Percentiles rank a stretch among this genome's conserved stretches.
Conservation (phyloP, 2,329 filamentous ascomycete genomes). For the Davidsoniella eucalypti region DNA sequence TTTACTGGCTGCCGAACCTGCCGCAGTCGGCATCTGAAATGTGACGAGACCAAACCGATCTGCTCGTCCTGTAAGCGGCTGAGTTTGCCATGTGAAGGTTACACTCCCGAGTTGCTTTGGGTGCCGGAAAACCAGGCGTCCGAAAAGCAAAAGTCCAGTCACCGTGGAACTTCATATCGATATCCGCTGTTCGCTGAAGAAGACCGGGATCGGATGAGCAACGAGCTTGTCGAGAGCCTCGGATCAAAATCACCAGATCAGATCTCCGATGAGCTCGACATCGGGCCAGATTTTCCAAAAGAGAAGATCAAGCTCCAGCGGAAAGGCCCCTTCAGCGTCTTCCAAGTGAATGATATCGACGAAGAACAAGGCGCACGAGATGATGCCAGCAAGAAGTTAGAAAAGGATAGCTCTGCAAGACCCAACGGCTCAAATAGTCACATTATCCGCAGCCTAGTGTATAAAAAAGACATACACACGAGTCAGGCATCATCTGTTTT, state of each 20-base stretch:
- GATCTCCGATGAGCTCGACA: constrained; percentile 17
- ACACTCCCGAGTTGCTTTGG: constrained; percentile 22
- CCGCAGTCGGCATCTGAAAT: constrained; percentile 26
- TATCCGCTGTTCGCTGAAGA: constrained; percentile 27
- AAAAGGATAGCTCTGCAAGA: too few relatives aligned
- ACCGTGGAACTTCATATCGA: constrained; percentile 19
- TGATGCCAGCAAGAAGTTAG: too few relatives aligned
- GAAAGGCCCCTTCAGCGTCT: too few relatives aligned
- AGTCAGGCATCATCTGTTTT: too few relatives aligned
- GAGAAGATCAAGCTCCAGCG: background rate
- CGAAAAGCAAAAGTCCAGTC: background rate
- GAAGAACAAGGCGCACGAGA: too few relatives aligned
- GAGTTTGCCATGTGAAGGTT: constrained; percentile 23
- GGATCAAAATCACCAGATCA: constrained; percentile 15
- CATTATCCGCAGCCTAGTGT: too few relatives aligned
- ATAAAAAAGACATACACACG: too few relatives aligned
- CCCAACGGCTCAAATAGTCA: too few relatives aligned
- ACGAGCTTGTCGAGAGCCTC: constrained; percentile 20
- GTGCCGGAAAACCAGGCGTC: constrained; percentile 17
- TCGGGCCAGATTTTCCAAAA: background rate
- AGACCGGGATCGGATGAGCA: constrained; percentile 20
- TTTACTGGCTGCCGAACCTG: constrained; percentile 22
- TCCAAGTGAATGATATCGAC: too few relatives aligned
- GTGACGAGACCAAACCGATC: constrained; percentile 25
- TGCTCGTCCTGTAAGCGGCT: constrained; percentile 23